A percentile compares a stretch with the other conserved stretches of the same genome.
Conservation (phyloP, 1,284 basidiomycete species). For the Tausonia pullulans region DNA sequence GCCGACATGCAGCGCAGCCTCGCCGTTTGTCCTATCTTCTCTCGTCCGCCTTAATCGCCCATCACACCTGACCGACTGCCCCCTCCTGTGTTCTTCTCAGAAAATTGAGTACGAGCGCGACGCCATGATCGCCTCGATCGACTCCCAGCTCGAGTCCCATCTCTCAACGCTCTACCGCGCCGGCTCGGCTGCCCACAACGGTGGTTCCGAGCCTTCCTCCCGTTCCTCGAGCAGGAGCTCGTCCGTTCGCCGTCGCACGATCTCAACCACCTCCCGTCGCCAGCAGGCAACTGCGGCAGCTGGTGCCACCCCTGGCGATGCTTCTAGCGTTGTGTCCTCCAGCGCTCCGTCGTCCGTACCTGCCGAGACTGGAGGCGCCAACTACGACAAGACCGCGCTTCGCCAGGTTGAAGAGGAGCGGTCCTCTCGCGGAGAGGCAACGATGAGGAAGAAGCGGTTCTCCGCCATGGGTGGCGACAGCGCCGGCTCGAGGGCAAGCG, state of each 20-base stretch:
- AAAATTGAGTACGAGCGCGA: slow-evolving; percentile 33
- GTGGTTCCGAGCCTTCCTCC: neutral
- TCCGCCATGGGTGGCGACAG: neutral
- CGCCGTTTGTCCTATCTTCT: slow-evolving; percentile 20
- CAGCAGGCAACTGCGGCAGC: neutral
- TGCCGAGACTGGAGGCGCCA: neutral
- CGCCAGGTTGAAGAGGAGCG: no score
- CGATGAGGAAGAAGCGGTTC: slow-evolving; percentile 1
- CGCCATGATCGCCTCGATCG: slow-evolving; percentile 32
- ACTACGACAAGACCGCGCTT: no score
- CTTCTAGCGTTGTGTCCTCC: neutral
- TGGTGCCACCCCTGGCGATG: neutral
- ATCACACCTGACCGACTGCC: neutral
- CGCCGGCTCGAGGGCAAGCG: neutral
- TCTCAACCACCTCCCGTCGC: neutral
- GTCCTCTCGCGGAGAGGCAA: no score
- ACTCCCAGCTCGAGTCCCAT: slow-evolving; percentile 25
- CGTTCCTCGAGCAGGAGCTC: neutral
- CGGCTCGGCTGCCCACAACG: neutral
- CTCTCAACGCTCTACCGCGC: neutral
- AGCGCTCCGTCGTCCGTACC: neutral
- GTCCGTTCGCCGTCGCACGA: neutral
- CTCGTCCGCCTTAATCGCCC: neutral
- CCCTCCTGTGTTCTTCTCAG: slow-evolving; percentile 17
- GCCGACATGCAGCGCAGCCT: slow-evolving; percentile 31